Base-by-base conservation (phyloP, 1,284 basidiomycete genomes). In the Tilletia horrida region DNA sequence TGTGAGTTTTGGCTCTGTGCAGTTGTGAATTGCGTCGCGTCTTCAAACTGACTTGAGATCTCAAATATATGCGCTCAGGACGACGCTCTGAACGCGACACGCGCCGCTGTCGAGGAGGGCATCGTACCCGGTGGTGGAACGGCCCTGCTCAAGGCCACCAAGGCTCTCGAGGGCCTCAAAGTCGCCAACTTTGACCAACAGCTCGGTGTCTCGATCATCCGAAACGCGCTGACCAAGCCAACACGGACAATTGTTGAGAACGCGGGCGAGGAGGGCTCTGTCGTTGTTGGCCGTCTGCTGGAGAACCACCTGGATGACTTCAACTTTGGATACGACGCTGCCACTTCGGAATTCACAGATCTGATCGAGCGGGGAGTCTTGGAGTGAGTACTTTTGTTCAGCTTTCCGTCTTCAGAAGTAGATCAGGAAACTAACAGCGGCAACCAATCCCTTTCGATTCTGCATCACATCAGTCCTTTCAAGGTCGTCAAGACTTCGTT, bases 111-210 rank as follows among this genome's bases (percentile, higher is more conserved):
- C 63, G 95, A 97, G 85, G 93, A 97, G 83, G 95, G 95, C 82
- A 96, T 97, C 78, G 90, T 97, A 50, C 76, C 76, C 67, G 95
- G 95, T 71, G 93, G 94, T 83, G 93, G 93, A 84, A 89, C 92
- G 43, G 93, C 93, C 25, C 86, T 91, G 35, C 87, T 95, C 81
- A 96, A 95, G 85, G 93, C 94, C 1, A 91, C 90, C 29, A 86
- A 91, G 48, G 86, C 90, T 66, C 88, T 97, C 67, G 88, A 90
- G 80, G 85, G 86, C 62, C 88, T 97, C 76, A 83, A 87, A 52
- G 91, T 91, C 3, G 85, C 86, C 83, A 97, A 97, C 91, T 97
- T 97, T 83, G 95, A 98, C 86, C 94, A 97, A 83, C 90, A 93
- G 82, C 90, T 97, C 66, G 95, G 95, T 81, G 91, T 98, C 48